These are phyloP conservation scores for Solanum phureja DNA, from an alignment of 257 asterid species.

Conservation along the genomic window DNA sequence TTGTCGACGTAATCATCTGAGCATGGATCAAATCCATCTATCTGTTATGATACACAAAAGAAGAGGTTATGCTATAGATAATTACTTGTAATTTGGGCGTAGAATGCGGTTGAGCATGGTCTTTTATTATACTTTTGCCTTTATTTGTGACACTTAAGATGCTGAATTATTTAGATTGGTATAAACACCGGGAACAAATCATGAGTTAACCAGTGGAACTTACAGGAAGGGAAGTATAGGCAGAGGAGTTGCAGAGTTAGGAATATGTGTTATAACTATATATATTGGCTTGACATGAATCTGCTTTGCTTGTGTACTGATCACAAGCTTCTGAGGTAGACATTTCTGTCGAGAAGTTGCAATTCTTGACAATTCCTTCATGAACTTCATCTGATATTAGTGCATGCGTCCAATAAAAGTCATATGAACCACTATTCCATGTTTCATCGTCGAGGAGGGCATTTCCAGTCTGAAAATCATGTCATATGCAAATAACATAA, in stretches of 20 bases:
- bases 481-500: neutral
- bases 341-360: constrained; percentile 25
- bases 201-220: neutral
- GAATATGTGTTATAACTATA: constrained; percentile 35
- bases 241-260: constrained; percentile 29
- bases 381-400: constrained; percentile 60
- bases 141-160: neutral
- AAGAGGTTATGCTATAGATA: neutral
- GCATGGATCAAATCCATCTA: constrained; percentile 51
- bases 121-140: neutral
- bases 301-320: constrained; percentile 1
- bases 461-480: constrained; percentile 49
- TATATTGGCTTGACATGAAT: constrained; percentile 6
- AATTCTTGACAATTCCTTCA: constrained; percentile 20
- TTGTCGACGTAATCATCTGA: constrained; percentile 11
- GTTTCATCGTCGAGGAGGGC: constrained; percentile 29
- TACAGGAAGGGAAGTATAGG: neutral
- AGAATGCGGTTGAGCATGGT: neutral
- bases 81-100: neutral
- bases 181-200: neutral
- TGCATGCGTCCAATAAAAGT: constrained; percentile 47
- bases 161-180: neutral
- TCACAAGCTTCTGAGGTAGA: constrained; percentile 12
- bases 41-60: constrained; percentile 4
- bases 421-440: constrained; percentile 20